Conservation (phyloP, 2,329 filamentous ascomycete genomes). For the Nothophaeocryptopus gaeumannii region DNA sequence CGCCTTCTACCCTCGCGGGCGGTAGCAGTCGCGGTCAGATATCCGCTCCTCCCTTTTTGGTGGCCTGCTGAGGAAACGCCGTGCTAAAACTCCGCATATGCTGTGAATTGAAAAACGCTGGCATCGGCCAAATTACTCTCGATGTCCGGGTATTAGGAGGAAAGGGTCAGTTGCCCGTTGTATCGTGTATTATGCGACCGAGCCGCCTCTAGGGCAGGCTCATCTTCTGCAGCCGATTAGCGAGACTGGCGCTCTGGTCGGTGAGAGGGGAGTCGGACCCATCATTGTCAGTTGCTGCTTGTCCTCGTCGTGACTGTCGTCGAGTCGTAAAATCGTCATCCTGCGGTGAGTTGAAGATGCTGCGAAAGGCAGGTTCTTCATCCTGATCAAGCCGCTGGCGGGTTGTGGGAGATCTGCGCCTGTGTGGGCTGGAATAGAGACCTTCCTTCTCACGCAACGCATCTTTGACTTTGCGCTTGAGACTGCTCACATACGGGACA, state of each 20-base stretch:
- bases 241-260: slow-evolving; percentile 15
- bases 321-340: slow-evolving; percentile 21
- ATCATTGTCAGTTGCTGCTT: slow-evolving; percentile 30
- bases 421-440: slow-evolving; percentile 45
- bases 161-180: no score
- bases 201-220: slow-evolving; percentile 6
- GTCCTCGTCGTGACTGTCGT: slow-evolving; percentile 24
- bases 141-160: no score
- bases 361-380: slow-evolving; percentile 36
- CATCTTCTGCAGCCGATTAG: slow-evolving; percentile 20
- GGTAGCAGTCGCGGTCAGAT: slow-evolving; percentile 10
- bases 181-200: no score
- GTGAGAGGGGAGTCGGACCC: slow-evolving; percentile 15
- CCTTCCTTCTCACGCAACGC: slow-evolving; percentile 48
- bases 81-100: slow-evolving; percentile 18
- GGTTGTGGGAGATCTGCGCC: slow-evolving; percentile 12
- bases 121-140: neutral
- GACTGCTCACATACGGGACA: slow-evolving; percentile 52
- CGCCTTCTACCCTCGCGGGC: slow-evolving; percentile 13
- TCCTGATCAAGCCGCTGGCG: slow-evolving; percentile 6
- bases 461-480: slow-evolving; percentile 50
- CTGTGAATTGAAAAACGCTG: slow-evolving; percentile 10
- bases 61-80: slow-evolving; percentile 13
- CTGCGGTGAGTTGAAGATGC: slow-evolving; percentile 32
- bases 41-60: slow-evolving; percentile 15